phyloP scores from a whole-genome alignment of 306 rosid genomes.

The Betula pendula region DNA sequence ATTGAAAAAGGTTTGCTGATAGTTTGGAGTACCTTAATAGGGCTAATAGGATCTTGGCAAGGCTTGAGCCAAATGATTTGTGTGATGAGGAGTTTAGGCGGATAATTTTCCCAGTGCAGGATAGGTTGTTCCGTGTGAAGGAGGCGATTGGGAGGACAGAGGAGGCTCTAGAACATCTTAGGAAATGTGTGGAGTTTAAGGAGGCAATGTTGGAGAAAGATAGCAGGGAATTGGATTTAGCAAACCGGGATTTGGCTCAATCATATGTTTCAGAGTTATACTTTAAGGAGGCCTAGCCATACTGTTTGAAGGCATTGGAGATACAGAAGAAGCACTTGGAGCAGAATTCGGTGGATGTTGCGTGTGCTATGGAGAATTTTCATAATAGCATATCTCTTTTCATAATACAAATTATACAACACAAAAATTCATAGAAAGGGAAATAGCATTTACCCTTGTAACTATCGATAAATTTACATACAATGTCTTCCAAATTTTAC shows the following conservation, averaged over 20 bases:
- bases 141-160: slow-evolving; percentile 88
- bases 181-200: slow-evolving; percentile 79
- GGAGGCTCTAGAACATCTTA: slow-evolving; percentile 76
- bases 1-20: slow-evolving; percentile 69
- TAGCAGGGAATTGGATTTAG: slow-evolving; percentile 72
- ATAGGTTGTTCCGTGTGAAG: slow-evolving; percentile 72
- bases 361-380: slow-evolving; percentile 35
- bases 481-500: no score
- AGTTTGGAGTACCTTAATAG: slow-evolving; percentile 79
- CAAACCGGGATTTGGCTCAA: slow-evolving; percentile 68
- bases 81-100: slow-evolving; percentile 53
- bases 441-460: no score
- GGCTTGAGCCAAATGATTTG: slow-evolving; percentile 56
- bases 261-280: slow-evolving; percentile 68
- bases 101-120: slow-evolving; percentile 90
- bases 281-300: slow-evolving; percentile 72
- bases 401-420: no score
- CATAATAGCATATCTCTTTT: no score
- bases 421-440: no score
- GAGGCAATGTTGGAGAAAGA: slow-evolving; percentile 43
- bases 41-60: slow-evolving; percentile 69
- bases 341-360: slow-evolving; percentile 82
- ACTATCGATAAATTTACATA: no score
- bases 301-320: slow-evolving; percentile 79
- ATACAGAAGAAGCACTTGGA: slow-evolving; percentile 66